Evolutionary conservation across 2,329 filamentous ascomycete genomes (phyloP).

Genomic region (Fusarium devonianum): DNA sequence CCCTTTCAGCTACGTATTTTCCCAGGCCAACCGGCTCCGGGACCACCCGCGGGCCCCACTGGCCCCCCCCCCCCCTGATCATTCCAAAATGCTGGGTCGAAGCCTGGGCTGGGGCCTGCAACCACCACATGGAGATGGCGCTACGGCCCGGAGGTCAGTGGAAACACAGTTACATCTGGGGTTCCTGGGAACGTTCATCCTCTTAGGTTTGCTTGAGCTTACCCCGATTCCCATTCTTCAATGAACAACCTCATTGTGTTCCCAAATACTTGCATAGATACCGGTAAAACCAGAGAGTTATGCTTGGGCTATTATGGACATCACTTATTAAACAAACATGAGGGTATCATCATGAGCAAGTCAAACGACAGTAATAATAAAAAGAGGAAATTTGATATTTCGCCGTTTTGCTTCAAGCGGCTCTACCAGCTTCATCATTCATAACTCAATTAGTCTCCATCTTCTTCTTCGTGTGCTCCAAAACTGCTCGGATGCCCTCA

Average conservation of each 20-base stretch:
- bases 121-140: slow-evolving; percentile 27
- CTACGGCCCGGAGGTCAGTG: not conserved
- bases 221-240: too few species aligned
- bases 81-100: slow-evolving; percentile 37
- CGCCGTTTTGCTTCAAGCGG: not conserved
- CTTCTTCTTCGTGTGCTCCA: slow-evolving; percentile 59
- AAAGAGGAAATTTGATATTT: not conserved
- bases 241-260: too few species aligned
- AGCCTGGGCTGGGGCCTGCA: slow-evolving; percentile 33
- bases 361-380: too few species aligned
- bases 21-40: too few species aligned
- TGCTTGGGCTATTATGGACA: too few species aligned
- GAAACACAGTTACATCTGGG: too few species aligned
- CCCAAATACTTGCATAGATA: too few species aligned
- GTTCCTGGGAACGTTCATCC: not conserved
- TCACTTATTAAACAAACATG: not conserved
- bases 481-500: slow-evolving; percentile 60
- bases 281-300: too few species aligned
- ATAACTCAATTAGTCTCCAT: slow-evolving; percentile 23
- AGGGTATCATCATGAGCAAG: not conserved
- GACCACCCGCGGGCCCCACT: slow-evolving; percentile 35
- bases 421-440: not conserved
- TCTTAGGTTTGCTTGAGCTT: not conserved
- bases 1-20: too few species aligned
- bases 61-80: slow-evolving; percentile 23